Conservation (phyloP, 345 rosid species). For the Boechera stricta region DNA sequence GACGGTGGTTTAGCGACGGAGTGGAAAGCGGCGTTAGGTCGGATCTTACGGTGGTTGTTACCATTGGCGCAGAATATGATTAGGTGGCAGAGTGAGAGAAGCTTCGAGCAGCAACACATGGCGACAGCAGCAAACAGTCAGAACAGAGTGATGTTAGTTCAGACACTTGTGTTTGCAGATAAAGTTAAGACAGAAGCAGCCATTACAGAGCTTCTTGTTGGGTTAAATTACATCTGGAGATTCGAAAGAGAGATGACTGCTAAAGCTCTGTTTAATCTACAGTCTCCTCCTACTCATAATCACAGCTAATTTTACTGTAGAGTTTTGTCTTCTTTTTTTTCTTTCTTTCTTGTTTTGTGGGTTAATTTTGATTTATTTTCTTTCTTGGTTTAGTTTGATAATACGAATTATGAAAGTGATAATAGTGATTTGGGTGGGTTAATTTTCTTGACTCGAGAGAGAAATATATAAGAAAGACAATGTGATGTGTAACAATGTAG, state of each 20-base stretch:
- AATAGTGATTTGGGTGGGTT: slow-evolving; percentile 26
- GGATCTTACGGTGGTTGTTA: slow-evolving; percentile 83
- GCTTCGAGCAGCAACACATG: slow-evolving; percentile 85
- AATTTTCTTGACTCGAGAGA: background rate
- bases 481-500: slow-evolving; percentile 17
- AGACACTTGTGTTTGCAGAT: slow-evolving; percentile 80
- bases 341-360: slow-evolving; percentile 16
- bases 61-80: slow-evolving; percentile 97
- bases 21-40: slow-evolving; percentile 81
- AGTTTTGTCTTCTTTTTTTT: slow-evolving; percentile 16
- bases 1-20: slow-evolving; percentile 80
- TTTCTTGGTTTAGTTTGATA: slow-evolving; percentile 32
- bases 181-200: slow-evolving; percentile 92
- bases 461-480: background rate
- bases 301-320: slow-evolving; percentile 50
- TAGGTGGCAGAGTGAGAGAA: slow-evolving; percentile 96
- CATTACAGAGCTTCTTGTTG: slow-evolving; percentile 89
- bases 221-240: slow-evolving; percentile 95
- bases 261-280: slow-evolving; percentile 74
- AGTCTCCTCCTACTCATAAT: slow-evolving; percentile 46
- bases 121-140: slow-evolving; percentile 46
- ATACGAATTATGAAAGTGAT: slow-evolving; percentile 27
- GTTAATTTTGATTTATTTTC: slow-evolving; percentile 14
- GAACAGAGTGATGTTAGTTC: slow-evolving; percentile 65
- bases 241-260: slow-evolving; percentile 97